phyloP scores from a whole-genome alignment of 805 yeast genomes.

The Lipomyces mesembrius region DNA sequence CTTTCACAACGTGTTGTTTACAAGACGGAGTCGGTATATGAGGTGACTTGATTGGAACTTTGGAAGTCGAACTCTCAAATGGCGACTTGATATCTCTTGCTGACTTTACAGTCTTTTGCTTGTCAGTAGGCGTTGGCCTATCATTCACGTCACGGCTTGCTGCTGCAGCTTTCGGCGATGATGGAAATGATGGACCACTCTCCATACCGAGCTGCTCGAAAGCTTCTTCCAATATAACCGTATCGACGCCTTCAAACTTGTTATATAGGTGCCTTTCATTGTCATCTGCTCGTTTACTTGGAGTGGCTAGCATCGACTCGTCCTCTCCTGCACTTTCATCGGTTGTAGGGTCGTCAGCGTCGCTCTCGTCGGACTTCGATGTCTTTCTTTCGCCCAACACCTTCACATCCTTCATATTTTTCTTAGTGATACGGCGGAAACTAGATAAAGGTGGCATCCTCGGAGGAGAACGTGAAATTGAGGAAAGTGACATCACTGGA shows the following conservation, averaged over 20 bases:
- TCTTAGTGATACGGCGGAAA: background rate
- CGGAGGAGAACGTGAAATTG: constrained; percentile 17
- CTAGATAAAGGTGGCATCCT: constrained; percentile 17
- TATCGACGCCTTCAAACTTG: background rate
- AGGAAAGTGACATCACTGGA: background rate
- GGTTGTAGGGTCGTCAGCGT: background rate
- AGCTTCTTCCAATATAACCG: constrained; percentile 4
- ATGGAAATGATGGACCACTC: background rate
- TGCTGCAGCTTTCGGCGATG: background rate
- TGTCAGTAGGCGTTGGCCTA: background rate
- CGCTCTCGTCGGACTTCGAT: background rate
- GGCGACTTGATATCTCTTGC: background rate
- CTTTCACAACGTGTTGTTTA: background rate
- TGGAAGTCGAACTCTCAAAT: constrained; percentile 3
- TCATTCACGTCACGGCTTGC: background rate
- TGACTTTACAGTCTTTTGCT: background rate
- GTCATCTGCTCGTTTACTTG: background rate
- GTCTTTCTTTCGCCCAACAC: background rate
- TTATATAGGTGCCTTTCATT: background rate
- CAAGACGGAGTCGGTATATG: constrained; percentile 6
- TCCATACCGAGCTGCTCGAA: constrained; percentile 4
- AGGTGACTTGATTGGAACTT: constrained; percentile 14
- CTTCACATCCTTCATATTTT: background rate
- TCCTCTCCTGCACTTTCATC: background rate
- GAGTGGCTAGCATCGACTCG: background rate